Conservation (phyloP, 2,329 filamentous ascomycete genomes). For the Aspergillus sp. region DNA sequence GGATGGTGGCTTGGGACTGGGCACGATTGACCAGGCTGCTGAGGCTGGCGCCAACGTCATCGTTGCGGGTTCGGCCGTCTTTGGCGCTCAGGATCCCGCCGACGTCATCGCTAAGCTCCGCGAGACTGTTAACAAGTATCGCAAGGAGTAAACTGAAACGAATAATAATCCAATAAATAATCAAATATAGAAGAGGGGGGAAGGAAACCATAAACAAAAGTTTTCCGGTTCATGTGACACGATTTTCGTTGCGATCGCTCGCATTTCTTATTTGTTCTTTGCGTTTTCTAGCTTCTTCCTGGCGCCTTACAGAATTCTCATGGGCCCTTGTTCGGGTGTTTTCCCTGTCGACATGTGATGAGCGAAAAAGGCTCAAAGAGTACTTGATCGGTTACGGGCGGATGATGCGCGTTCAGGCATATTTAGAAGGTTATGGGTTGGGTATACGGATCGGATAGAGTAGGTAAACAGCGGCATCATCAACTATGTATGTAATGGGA, state of each 20-base stretch:
- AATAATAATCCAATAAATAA: neutral
- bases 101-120: constrained; percentile 84
- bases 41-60: constrained; percentile 98
- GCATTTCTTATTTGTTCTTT: neutral
- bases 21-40: constrained; percentile 89
- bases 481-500: constrained; percentile 1
- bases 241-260: neutral
- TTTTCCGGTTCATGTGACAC: constrained; percentile 7
- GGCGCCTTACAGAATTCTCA: neutral
- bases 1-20: constrained; percentile 84
- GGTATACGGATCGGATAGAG: neutral
- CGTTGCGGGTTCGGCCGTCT: constrained; percentile 93
- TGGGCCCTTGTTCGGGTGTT: neutral
- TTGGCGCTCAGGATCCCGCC: constrained; percentile 83
- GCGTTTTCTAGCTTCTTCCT: neutral
- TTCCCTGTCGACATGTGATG: neutral
- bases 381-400: neutral
- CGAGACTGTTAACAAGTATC: constrained; percentile 70
- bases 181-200: neutral
- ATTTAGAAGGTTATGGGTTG: neutral
- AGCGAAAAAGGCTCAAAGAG: neutral
- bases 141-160: constrained; percentile 18
- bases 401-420: neutral
- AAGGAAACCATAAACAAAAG: neutral
- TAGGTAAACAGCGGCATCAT: neutral